Evolutionary conservation across 805 yeast genomes (phyloP).

Genomic region (Ogataea henricii): DNA sequence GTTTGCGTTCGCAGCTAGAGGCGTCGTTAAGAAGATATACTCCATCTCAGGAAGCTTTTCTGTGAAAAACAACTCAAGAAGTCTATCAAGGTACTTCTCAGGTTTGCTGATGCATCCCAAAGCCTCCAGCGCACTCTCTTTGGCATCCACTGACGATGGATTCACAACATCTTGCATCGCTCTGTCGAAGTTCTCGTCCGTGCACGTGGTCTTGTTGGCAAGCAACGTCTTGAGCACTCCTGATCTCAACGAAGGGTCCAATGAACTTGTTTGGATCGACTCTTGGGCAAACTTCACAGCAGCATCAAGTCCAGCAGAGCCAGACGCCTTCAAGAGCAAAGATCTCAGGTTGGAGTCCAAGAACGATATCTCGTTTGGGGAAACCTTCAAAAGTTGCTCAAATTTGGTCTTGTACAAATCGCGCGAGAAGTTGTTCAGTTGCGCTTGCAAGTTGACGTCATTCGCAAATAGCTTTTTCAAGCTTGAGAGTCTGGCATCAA

Average conservation of each 20-base stretch:
- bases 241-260: constrained; percentile 43
- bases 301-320: constrained; percentile 39
- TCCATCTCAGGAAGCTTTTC: constrained; percentile 59
- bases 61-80: constrained; percentile 44
- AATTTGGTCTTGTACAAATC: constrained; percentile 38
- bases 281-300: constrained; percentile 32
- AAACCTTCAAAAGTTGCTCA: constrained; percentile 19
- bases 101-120: constrained; percentile 48
- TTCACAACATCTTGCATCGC: constrained; percentile 48
- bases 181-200: constrained; percentile 38
- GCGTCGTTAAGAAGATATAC: constrained; percentile 49
- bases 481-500: constrained; percentile 42
- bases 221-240: constrained; percentile 48
- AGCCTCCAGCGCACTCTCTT: constrained; percentile 59
- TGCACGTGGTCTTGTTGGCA: constrained; percentile 37
- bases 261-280: constrained; percentile 6
- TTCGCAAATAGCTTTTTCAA: constrained; percentile 42
- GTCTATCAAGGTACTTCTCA: constrained; percentile 36
- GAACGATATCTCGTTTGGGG: constrained; percentile 21
- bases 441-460: constrained; percentile 29
- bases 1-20: constrained; percentile 48
- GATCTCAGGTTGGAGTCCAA: constrained; percentile 38
- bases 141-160: constrained; percentile 57
- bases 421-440: constrained; percentile 36
- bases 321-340: constrained; percentile 43